Percentiles rank a stretch among this genome's conserved stretches.
Conservation (phyloP, 345 rosid species). For the Eucalyptus pauciflora region DNA sequence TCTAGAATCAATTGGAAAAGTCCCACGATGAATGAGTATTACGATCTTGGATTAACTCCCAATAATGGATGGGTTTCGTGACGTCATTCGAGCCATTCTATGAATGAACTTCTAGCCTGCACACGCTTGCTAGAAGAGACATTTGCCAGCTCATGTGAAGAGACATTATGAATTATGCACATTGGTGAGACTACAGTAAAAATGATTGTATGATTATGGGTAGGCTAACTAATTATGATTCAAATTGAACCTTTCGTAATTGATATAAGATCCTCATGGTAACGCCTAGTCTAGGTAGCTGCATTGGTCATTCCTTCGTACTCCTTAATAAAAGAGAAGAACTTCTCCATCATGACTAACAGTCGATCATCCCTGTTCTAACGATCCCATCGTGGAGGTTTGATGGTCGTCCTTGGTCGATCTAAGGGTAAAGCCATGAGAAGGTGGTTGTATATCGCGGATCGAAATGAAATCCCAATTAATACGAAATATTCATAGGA, state of each 20-base stretch:
- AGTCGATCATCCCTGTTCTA: not conserved
- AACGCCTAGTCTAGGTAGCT: too few species aligned
- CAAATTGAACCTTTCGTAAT: not conserved
- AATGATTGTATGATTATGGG: not conserved
- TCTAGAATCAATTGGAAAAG: not conserved
- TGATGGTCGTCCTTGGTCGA: too few species aligned
- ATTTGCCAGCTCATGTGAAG: not conserved
- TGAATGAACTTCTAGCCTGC: not conserved
- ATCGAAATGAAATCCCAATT: too few species aligned
- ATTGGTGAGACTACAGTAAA: fast-evolving
- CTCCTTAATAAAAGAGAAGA: not conserved
- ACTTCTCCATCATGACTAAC: not conserved
- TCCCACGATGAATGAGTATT: too few species aligned
- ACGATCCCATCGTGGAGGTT: too few species aligned
- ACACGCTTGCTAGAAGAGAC: not conserved
- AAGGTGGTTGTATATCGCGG: not conserved
- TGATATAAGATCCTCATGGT: not conserved
- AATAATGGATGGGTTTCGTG: not conserved
- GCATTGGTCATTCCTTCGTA: not conserved
- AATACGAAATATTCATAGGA: not conserved
- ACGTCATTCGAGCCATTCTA: not conserved
- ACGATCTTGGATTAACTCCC: not conserved
- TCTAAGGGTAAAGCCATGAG: not conserved
- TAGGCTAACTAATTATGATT: not conserved
- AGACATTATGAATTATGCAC: not conserved